Percentiles rank a stretch among this genome's conserved stretches.
phyloP scores from a whole-genome alignment of 2,329 filamentous ascomycete genomes.

The Cadophora sp. region DNA sequence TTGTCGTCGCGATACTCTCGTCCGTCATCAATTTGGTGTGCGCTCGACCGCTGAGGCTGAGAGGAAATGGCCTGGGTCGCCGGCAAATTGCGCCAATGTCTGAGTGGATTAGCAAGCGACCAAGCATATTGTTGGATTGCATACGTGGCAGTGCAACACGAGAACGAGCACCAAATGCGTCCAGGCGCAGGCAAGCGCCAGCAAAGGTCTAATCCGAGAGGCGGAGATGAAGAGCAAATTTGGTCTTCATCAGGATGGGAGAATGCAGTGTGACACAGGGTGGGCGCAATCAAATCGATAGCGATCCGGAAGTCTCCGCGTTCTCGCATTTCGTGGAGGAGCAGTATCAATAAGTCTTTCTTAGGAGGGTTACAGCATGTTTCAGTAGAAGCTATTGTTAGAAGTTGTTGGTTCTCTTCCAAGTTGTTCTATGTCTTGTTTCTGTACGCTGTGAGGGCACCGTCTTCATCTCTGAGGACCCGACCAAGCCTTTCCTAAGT shows the following conservation, averaged over 20 bases:
- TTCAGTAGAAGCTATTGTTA: too few species aligned
- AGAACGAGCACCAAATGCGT: not conserved
- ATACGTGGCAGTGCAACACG: not conserved
- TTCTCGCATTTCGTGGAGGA: too few species aligned
- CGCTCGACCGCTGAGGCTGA: constrained; percentile 9
- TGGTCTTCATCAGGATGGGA: not conserved
- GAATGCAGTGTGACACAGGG: too few species aligned
- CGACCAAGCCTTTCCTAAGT: too few species aligned
- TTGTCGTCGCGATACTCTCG: constrained; percentile 9
- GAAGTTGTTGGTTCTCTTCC: too few species aligned
- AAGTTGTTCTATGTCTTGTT: too few species aligned
- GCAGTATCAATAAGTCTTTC: too few species aligned
- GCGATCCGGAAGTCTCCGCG: not conserved
- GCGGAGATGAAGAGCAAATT: not conserved
- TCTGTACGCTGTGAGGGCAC: too few species aligned
- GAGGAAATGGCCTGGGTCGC: not conserved
- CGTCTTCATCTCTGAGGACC: too few species aligned
- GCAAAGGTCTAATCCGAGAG: not conserved
- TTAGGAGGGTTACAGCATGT: too few species aligned
- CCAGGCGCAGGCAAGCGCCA: not conserved
- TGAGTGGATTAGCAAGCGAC: not conserved
- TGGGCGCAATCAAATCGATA: too few species aligned
- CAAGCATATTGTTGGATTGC: not conserved
- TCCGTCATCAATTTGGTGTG: constrained; percentile 14
- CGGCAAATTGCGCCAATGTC: not conserved